phyloP scores from a whole-genome alignment of 306 rosid genomes.

The Styphnolobium japonicum region DNA sequence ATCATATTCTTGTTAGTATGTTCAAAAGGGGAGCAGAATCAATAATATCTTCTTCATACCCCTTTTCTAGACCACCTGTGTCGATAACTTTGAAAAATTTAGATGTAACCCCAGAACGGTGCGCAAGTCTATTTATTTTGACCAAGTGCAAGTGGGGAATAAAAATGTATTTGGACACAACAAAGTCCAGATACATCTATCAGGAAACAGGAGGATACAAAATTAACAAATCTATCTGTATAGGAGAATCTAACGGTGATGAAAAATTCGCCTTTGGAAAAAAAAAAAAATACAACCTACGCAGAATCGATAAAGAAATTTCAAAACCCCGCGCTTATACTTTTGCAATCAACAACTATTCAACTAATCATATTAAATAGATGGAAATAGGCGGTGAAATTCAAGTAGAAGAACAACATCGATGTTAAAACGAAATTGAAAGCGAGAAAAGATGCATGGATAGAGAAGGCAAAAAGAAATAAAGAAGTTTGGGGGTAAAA shows the following conservation, averaged over 20 bases:
- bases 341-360: not conserved
- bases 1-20: too few species aligned
- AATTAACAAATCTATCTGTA: not conserved
- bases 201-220: not conserved
- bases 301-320: too few species aligned
- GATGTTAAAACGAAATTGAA: not conserved
- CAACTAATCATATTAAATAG: not conserved
- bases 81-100: not conserved
- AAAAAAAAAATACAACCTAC: not conserved
- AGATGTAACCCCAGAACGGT: not conserved
- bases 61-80: not conserved
- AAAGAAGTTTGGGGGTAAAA: not conserved
- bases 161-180: not conserved
- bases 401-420: not conserved
- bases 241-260: not conserved
- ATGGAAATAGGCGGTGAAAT: not conserved
- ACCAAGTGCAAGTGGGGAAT: not conserved
- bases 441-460: not conserved
- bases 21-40: too few species aligned
- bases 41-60: too few species aligned
- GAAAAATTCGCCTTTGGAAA: not conserved
- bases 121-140: not conserved
- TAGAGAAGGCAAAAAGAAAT: not conserved
- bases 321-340: slow-evolving; percentile 3
- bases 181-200: not conserved